Base-by-base conservation (phyloP, 2,329 filamentous ascomycete genomes). In the Pseudofabraea citricarpa region DNA sequence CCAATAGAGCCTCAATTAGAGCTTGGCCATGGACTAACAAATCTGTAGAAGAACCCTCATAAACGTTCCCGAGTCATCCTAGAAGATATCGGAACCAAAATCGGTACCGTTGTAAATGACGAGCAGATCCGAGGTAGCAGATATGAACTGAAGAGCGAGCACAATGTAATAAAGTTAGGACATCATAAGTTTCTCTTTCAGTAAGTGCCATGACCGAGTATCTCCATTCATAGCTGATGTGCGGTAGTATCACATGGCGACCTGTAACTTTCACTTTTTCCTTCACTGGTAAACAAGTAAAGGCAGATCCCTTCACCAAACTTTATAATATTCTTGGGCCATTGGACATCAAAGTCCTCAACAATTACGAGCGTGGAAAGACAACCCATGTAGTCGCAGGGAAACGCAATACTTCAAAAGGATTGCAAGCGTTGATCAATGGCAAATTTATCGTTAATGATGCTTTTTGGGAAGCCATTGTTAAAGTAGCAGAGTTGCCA, bases 361-460 rank as follows among this genome's bases (percentile, higher is more conserved):
- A 78, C 33, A 83, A 90, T 4, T 96, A 89, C 62, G 68, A 86
- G 19, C 68, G 75, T 20, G 74, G 70, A 13, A 68, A 76, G 21
- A 96, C 91, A 0, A 95, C 91, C 0, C 90, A 97, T 63, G 85
- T 95, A 9, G 81, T 97, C 24, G 83, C 88, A 6, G 87, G 82
- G 62, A 96, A 95, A 65, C 78, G 93, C 37, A 98, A 97, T 62
- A 91, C 89, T 0, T 78, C 90, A 0, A 90, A 89, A 52, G 88
- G 87, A 0, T 72, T 98, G 2, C 89, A 94, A 59, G 91, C 88
- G 2, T 71, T 98, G 8, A 83, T 96, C 27, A 86, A 90, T 56
- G 89, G 79, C 12, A 85, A 77, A 62, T 79, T 82, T 53, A 83
- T 97, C 32, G 89, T 97, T 3, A 73, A 78, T 43, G 73, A 77